Evolutionary conservation across 805 yeast genomes (phyloP).

Genomic region (Naumovozyma castellii): DNA sequence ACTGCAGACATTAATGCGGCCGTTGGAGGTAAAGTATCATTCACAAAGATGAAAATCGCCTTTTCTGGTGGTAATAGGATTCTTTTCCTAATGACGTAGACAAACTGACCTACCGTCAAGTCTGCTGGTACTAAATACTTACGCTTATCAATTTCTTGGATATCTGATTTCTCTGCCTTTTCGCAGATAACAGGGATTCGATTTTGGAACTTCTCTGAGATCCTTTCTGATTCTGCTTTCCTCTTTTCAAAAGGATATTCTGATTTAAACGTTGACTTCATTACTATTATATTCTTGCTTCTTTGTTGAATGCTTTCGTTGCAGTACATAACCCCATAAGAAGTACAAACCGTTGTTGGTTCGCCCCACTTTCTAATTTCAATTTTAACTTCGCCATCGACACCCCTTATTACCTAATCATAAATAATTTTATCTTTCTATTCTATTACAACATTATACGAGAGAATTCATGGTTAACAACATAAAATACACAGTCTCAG

Average conservation of each 20-base stretch:
- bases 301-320: slow-evolving; percentile 1
- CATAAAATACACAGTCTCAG: neutral
- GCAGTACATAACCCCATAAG: no score
- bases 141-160: slow-evolving; percentile 93
- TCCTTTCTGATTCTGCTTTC: slow-evolving; percentile 88
- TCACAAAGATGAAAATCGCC: slow-evolving; percentile 95
- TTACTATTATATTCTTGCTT: slow-evolving; percentile 4
- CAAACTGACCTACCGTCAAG: slow-evolving; percentile 95
- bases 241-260: slow-evolving; percentile 94
- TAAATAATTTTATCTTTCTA: neutral
- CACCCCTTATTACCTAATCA: neutral
- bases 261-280: slow-evolving; percentile 31
- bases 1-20: slow-evolving; percentile 93
- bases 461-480: neutral
- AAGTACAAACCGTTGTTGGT: no score
- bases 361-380: neutral
- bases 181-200: slow-evolving; percentile 96
- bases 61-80: slow-evolving; percentile 92
- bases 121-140: slow-evolving; percentile 95
- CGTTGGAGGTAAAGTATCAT: slow-evolving; percentile 95
- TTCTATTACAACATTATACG: neutral
- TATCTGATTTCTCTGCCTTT: slow-evolving; percentile 91
- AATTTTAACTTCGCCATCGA: no score
- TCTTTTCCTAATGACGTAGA: slow-evolving; percentile 92
- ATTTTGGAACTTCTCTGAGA: slow-evolving; percentile 78